A percentile compares a stretch with the other conserved stretches of the same genome.
Conservation (phyloP, 805 yeast species). For the Candida vaughaniae region DNA sequence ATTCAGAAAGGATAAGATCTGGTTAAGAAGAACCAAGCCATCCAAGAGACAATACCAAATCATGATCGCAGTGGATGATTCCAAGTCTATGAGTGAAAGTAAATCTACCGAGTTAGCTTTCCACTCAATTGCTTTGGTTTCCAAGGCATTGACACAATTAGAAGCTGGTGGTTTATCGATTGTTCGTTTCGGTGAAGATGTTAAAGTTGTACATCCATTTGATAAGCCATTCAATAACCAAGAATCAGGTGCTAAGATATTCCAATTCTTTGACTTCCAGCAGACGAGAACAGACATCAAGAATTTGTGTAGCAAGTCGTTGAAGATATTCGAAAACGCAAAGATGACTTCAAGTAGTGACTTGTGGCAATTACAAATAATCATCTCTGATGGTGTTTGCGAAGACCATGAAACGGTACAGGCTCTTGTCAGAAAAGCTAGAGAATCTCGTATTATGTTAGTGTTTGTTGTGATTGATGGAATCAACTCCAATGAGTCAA, state of each 20-base stretch:
- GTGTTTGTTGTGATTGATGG: conserved; percentile 95
- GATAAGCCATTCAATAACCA: conserved; percentile 73
- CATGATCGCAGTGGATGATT: conserved; percentile 96
- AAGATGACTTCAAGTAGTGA: conserved; percentile 49
- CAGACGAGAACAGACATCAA: conserved; percentile 85
- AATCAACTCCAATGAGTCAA: conserved; percentile 77
- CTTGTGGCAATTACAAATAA: conserved; percentile 90
- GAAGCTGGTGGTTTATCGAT: conserved; percentile 93
- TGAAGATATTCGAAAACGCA: conserved; percentile 68
- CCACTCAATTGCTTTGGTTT: conserved; percentile 89
- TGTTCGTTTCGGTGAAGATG: conserved; percentile 84
- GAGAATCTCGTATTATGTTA: conserved; percentile 90
- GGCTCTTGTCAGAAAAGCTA: conserved; percentile 83
- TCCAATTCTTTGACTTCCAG: conserved; percentile 87
- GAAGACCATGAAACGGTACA: conserved; percentile 87
- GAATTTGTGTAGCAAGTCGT: conserved; percentile 67
- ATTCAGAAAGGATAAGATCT: conserved; percentile 94
- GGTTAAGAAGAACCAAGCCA: conserved; percentile 97
- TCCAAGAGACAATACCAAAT: conserved; percentile 96
- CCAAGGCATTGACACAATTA: conserved; percentile 88
- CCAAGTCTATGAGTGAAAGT: conserved; percentile 95
- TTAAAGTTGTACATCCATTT: conserved; percentile 85
- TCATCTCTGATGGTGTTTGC: conserved; percentile 94
- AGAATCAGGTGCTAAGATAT: conserved; percentile 78
- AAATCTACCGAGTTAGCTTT: conserved; percentile 87